A percentile compares a stretch with the other conserved stretches of the same genome.
Evolutionary conservation across 345 rosid species (phyloP).

Genomic region (Orychophragmus violaceus): DNA sequence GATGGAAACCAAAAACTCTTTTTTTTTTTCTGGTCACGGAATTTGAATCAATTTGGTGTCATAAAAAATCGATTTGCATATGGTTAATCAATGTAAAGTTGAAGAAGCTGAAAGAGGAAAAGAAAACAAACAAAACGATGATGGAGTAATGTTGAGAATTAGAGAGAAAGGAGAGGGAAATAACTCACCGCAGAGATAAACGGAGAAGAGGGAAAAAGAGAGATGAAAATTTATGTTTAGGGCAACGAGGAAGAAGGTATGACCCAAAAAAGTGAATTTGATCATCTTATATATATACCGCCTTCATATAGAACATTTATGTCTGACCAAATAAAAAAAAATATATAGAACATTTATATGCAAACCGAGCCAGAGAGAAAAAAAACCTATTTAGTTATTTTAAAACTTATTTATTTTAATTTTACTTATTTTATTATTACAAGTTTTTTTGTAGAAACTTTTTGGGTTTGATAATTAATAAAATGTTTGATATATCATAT

Average conservation of each 20-base stretch:
- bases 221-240: neutral
- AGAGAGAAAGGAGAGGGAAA: neutral
- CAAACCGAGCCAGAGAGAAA: neutral
- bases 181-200: conserved; percentile 16
- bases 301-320: neutral
- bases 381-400: neutral
- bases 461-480: neutral
- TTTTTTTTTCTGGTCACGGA: neutral
- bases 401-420: neutral
- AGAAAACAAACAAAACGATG: neutral
- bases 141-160: neutral
- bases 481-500: too few relatives aligned
- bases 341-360: neutral
- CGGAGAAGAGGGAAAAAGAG: conserved; percentile 19
- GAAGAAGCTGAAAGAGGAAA: neutral
- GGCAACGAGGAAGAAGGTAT: neutral
- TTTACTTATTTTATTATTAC: neutral
- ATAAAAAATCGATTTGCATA: neutral
- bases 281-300: neutral
- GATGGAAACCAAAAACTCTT: neutral
- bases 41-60: neutral
- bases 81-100: neutral
- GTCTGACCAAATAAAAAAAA: too few relatives aligned
- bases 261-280: neutral
- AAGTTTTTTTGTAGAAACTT: neutral